phyloP scores from a whole-genome alignment of 805 yeast species.

The Candida sphagnicola region DNA sequence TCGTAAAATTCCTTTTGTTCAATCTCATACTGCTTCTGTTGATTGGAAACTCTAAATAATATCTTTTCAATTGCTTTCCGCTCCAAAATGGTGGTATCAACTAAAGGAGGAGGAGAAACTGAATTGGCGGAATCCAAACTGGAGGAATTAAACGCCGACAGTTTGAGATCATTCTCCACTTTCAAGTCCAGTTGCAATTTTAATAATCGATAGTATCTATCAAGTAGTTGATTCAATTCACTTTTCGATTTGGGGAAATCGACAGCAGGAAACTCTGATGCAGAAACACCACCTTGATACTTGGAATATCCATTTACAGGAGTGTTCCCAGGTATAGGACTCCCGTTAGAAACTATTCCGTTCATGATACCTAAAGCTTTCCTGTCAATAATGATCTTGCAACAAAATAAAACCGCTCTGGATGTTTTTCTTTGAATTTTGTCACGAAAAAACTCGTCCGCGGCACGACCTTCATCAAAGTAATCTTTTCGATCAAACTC shows the following conservation, averaged over 20 bases:
- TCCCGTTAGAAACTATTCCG: slow-evolving; percentile 1
- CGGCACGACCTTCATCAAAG: slow-evolving; percentile 1
- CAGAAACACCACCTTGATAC: background rate
- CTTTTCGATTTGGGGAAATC: slow-evolving; percentile 21
- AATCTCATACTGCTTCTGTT: slow-evolving; percentile 18
- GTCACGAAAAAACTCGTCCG: background rate
- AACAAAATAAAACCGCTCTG: background rate
- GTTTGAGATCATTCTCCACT: background rate
- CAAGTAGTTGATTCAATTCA: slow-evolving; percentile 22
- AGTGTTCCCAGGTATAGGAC: background rate
- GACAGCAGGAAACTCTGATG: background rate
- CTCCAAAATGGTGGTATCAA: slow-evolving; percentile 21
- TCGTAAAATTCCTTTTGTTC: slow-evolving; percentile 18
- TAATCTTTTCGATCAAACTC: too few species aligned
- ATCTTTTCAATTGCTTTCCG: slow-evolving; percentile 26
- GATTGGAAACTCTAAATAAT: slow-evolving; percentile 22
- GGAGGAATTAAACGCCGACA: background rate
- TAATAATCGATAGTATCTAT: slow-evolving; percentile 20
- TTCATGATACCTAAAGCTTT: background rate
- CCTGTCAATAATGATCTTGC: background rate
- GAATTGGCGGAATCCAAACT: background rate
- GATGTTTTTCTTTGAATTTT: background rate
- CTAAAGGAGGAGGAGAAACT: slow-evolving; percentile 8
- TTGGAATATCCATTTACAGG: slow-evolving; percentile 2
- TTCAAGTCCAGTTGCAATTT: slow-evolving; percentile 1